Percentiles rank a stretch among this genome's conserved stretches.
Evolutionary conservation across 1,139 yeast genomes (phyloP).

Genomic region (Yamadazyma mexicana): DNA sequence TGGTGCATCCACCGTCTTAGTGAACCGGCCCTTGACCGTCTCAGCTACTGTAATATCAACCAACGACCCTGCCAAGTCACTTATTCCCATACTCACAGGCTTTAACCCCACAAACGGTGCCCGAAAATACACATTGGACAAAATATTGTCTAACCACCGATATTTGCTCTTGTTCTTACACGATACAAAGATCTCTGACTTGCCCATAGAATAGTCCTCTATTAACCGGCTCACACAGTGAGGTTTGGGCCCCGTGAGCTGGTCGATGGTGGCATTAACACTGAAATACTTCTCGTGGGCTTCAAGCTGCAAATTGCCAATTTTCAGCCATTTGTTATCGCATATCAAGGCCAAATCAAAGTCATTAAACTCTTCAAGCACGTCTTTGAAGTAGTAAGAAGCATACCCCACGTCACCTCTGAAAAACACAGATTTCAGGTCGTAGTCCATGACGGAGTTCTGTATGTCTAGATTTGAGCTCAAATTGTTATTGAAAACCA

Average conservation of each 20-base stretch:
- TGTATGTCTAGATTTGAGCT: slow-evolving; percentile 6
- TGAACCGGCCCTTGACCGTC: slow-evolving; percentile 2
- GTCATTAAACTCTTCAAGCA: slow-evolving; percentile 4
- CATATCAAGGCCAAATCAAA: slow-evolving; percentile 7
- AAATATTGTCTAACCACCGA: slow-evolving; percentile 15
- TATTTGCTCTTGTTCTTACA: neutral
- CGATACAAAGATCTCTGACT: neutral
- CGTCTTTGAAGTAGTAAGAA: slow-evolving; percentile 2
- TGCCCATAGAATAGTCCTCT: neutral
- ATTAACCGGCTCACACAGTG: slow-evolving; percentile 6
- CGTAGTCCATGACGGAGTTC: neutral
- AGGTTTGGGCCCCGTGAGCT: neutral
- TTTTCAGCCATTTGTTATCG: slow-evolving; percentile 1
- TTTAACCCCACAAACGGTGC: slow-evolving; percentile 7
- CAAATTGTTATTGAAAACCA: slow-evolving; percentile 13
- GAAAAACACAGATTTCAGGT: slow-evolving; percentile 1
- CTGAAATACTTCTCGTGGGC: slow-evolving; percentile 1
- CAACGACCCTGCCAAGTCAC: neutral
- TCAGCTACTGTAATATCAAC: slow-evolving; percentile 1
- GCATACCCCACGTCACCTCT: slow-evolving; percentile 4
- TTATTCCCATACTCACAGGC: slow-evolving; percentile 2
- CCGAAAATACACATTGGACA: slow-evolving; percentile 9
- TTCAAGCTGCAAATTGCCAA: neutral
- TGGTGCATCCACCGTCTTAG: slow-evolving; percentile 3
- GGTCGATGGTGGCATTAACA: slow-evolving; percentile 3